Percentiles rank a stretch among this genome's conserved stretches.
Evolutionary conservation across 2,329 filamentous ascomycete species (phyloP).

Genomic region (Hymenoscyphus scutula): DNA sequence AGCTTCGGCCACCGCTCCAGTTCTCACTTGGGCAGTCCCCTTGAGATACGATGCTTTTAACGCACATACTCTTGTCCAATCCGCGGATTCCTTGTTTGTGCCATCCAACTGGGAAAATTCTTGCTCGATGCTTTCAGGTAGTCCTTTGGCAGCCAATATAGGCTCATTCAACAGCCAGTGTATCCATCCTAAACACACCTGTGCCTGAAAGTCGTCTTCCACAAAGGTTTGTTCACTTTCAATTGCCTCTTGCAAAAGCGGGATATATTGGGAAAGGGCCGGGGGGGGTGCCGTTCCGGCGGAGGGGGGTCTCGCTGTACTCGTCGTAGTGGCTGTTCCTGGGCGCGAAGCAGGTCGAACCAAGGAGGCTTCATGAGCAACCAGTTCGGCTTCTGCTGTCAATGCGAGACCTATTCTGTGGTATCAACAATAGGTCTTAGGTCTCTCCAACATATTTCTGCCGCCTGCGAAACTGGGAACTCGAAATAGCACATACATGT

Average conservation of each 20-base stretch:
- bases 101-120: slow-evolving; percentile 52
- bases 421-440: slow-evolving; percentile 19
- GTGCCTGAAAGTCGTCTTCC: slow-evolving; percentile 72
- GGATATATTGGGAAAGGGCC: slow-evolving; percentile 30
- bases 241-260: slow-evolving; percentile 52
- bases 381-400: slow-evolving; percentile 67
- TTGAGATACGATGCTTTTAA: slow-evolving; percentile 77
- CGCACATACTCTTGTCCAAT: slow-evolving; percentile 81
- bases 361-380: slow-evolving; percentile 55
- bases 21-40: slow-evolving; percentile 59
- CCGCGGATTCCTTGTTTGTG: slow-evolving; percentile 52
- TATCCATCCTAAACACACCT: slow-evolving; percentile 80
- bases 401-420: slow-evolving; percentile 59
- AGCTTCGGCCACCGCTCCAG: slow-evolving; percentile 54
- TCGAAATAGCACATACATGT: slow-evolving; percentile 60
- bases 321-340: slow-evolving; percentile 16
- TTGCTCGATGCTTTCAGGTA: slow-evolving; percentile 63
- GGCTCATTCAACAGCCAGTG: slow-evolving; percentile 76
- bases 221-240: slow-evolving; percentile 52
- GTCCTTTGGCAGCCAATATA: slow-evolving; percentile 53
- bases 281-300: slow-evolving; percentile 27
- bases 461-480: neutral
- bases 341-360: slow-evolving; percentile 20
- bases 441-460: neutral
- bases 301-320: slow-evolving; percentile 21